Percentiles rank a stretch among this genome's conserved stretches.
Evolutionary conservation across 768 basidiomycete genomes (phyloP).

Genomic region (Gymnopilus dilepis): DNA sequence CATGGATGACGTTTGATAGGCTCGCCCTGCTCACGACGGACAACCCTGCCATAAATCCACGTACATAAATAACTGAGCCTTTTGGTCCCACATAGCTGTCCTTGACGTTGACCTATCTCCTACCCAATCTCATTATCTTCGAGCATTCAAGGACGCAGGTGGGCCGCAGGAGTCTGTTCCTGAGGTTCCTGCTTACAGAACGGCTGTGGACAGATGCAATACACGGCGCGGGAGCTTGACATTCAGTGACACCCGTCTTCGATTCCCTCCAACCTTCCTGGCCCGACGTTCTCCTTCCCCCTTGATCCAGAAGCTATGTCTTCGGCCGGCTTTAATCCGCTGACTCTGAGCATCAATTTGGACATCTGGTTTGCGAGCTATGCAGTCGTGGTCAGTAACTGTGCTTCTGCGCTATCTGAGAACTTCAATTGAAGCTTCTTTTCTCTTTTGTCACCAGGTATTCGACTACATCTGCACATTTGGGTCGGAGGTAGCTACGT

Average conservation of each 20-base stretch:
- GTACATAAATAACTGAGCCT: background rate
- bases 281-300: background rate
- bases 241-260: background rate
- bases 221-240: background rate
- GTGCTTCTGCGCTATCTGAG: background rate
- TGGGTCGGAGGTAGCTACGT: background rate
- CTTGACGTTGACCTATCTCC: background rate
- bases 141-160: background rate
- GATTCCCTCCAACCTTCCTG: background rate
- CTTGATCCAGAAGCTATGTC: background rate
- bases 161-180: background rate
- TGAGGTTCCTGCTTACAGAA: background rate
- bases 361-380: constrained; percentile 7
- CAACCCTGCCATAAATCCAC: constrained; percentile 3
- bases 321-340: background rate
- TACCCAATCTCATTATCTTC: background rate
- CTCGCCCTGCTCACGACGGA: background rate
- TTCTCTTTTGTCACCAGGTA: background rate
- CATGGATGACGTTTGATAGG: constrained; percentile 1
- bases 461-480: constrained; percentile 5
- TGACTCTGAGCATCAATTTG: background rate
- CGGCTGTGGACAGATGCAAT: background rate
- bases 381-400: background rate
- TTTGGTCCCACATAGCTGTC: constrained; percentile 5
- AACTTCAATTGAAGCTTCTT: background rate